Conservation (phyloP, 495 filamentous ascomycete genomes). For the Annulohypoxylon maeteangense region DNA sequence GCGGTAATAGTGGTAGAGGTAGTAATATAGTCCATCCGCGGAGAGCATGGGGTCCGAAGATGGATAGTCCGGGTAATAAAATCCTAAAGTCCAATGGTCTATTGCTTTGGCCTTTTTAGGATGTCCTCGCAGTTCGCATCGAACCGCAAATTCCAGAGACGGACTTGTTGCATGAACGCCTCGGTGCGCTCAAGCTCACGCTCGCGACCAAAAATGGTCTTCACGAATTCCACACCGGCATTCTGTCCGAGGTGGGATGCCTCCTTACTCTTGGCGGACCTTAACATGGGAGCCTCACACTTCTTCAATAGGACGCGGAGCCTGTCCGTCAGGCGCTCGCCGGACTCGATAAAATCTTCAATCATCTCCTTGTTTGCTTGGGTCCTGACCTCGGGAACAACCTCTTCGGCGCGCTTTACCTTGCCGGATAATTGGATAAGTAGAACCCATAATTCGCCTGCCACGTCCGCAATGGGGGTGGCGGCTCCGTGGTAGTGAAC, state of each 20-base stretch:
- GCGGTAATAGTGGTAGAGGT: conserved; percentile 14
- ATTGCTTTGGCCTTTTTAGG: conserved; percentile 67
- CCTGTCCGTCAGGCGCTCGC: conserved; percentile 86
- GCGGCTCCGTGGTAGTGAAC: conserved; percentile 88
- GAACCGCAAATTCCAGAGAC: conserved; percentile 95
- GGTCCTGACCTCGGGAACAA: conserved; percentile 75
- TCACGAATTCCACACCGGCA: conserved; percentile 94
- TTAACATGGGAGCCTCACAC: conserved; percentile 91
- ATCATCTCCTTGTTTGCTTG: conserved; percentile 81
- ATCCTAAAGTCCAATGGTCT: conserved; percentile 39
- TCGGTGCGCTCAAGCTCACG: conserved; percentile 93
- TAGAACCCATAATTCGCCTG: conserved; percentile 94
- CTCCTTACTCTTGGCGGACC: conserved; percentile 66
- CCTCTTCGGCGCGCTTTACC: conserved; percentile 90
- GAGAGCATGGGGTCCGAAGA: conserved; percentile 3
- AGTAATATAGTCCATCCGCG: conserved; percentile 29
- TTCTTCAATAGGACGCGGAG: conserved; percentile 87
- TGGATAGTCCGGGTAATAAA: conserved; percentile 3
- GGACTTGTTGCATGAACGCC: conserved; percentile 90
- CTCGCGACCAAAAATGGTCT: conserved; percentile 94
- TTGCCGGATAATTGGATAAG: conserved; percentile 97
- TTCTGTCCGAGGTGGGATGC: conserved; percentile 87
- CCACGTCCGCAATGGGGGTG: conserved; percentile 89
- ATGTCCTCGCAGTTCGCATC: conserved; percentile 97
- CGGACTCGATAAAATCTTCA: conserved; percentile 91